Evolutionary conservation across 2,329 filamentous ascomycete species (phyloP), one percentile per base, ranked within the genome.

Genomic region (Thelonectria blattea): DNA sequence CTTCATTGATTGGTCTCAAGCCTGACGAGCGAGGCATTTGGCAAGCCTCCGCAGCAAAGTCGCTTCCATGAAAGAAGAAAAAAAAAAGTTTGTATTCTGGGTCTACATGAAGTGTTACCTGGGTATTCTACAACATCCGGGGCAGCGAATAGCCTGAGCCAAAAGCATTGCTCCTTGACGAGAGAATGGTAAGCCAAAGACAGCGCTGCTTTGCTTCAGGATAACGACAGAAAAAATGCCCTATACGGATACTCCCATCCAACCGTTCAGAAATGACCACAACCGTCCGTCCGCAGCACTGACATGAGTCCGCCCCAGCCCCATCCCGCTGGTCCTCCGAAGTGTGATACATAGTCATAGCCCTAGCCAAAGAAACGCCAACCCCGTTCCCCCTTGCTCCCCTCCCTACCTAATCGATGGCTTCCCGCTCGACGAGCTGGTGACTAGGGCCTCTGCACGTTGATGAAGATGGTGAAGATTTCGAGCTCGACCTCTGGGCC

Each of bases 401-500:
- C 32, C 22, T 15, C 39, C 20, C 30, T 37, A 51, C 37, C 46
- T 42, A 42, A 43, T 24, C 22, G 22, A 24, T 24, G 22, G 22
- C 22, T 24, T 24, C 22, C 6, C 22, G 22, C 22, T 24, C 22
- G 6, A 24, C 6, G 22, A 24, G 22, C 22, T 30, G 27, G 27
- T 30, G 27, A 30, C 68, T 73, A 83, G 52, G 73, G 73, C 75
- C 78, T 84, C 74, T 87, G 76, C 68, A 96, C 76, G 75, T 95
- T 90, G 62, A 90, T 84, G 76, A 91, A 91, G 27, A 95, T 81
- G 1, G 87, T 92, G 58, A 93, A 83, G 68, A 89, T 90, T 78
- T 97, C 93, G 63, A 93, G 80, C 72, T 95, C 92, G 37, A 89
- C 84, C 63, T 88, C 85, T 10, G 87, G 80, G 0, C 85, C 88